Evolutionary conservation across 768 basidiomycete genomes (phyloP), one percentile per base, ranked within the genome.

Genomic region (Leccinum uliginosum): DNA sequence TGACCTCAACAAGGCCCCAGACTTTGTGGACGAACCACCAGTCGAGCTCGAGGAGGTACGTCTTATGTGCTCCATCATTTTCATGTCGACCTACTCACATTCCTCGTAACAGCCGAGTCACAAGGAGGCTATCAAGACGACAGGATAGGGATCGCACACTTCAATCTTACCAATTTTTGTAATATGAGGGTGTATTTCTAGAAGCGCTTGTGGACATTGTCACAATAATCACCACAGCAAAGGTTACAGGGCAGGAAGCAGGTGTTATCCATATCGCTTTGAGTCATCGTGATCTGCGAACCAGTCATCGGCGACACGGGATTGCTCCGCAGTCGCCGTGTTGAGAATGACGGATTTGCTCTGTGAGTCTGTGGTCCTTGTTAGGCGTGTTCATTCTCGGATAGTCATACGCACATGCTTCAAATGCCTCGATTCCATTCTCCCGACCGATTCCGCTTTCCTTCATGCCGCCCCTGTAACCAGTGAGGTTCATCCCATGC

Each of bases 11-110:
- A 93, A 91, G 68, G 83, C 83, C 14, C 96, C 96, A 46, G 94
- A 97, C 71, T 97, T 97, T 70, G 76, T 95, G 11, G 96, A 98
- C 67, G 88, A 93, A 57, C 76, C 89, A 12, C 95, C 95, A 14
- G 76, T 90, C 24, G 87, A 91, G 64, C 44, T 79, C 21, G 69
- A 71, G 58, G 86, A 90, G 77, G 87, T 86, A 54, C 52, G 79
- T 70, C 23, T 47, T 34, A 3, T 48, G 17, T 51, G 27, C 12
- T 21, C 10, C 19, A 44, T 24, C 17, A 32, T 47, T 6, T 6
- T 7, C 24, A 10, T 24, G 14, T 23, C 30, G 21, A 19, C 24
- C 34, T 44, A 43, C 30, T 60, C 58, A 55, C 29, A 15, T 59
- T 40, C 23, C 21, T 29, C 53, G 23, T 45, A 55, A 38, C 61